Conservation (phyloP, 305 asterid species). For the Ilex paraguariensis region DNA sequence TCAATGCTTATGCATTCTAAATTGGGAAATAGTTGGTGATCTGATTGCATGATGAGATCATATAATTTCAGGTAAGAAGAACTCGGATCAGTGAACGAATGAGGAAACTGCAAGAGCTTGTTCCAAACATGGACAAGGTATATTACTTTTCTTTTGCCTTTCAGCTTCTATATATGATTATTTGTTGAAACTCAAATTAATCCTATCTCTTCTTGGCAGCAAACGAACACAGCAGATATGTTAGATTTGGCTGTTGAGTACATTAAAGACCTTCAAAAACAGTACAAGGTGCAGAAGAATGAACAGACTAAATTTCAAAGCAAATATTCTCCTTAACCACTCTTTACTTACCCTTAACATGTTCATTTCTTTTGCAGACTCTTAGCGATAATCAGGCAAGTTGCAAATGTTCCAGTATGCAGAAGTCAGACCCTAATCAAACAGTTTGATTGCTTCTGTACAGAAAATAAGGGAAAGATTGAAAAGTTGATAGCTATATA, state of each 20-base stretch:
- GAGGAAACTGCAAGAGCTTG: constrained; percentile 88
- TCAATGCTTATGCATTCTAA: too few species aligned
- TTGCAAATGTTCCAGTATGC: constrained; percentile 60
- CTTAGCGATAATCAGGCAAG: constrained; percentile 46
- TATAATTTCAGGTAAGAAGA: constrained; percentile 57
- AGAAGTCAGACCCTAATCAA: constrained; percentile 26
- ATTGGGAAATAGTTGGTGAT: too few species aligned
- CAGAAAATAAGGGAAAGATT: background rate
- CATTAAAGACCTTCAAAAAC: constrained; percentile 70
- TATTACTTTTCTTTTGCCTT: background rate
- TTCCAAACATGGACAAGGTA: constrained; percentile 95
- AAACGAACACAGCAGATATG: constrained; percentile 92
- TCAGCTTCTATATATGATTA: too few species aligned
- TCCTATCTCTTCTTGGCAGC: constrained; percentile 37
- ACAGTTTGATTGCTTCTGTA: constrained; percentile 17
- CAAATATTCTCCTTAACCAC: background rate
- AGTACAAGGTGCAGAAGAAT: constrained; percentile 53
- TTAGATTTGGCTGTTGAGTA: constrained; percentile 84
- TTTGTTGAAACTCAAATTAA: too few species aligned
- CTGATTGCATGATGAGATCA: background rate
- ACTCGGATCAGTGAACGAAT: constrained; percentile 86
- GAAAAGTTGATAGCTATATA: too few species aligned
- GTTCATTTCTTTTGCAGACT: constrained; percentile 31
- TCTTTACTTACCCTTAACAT: background rate
- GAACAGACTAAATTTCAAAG: background rate